Evolutionary conservation across 441 rosid genomes (phyloP), one percentile per base, ranked within the genome.

Genomic region (Brassica hybrid): DNA sequence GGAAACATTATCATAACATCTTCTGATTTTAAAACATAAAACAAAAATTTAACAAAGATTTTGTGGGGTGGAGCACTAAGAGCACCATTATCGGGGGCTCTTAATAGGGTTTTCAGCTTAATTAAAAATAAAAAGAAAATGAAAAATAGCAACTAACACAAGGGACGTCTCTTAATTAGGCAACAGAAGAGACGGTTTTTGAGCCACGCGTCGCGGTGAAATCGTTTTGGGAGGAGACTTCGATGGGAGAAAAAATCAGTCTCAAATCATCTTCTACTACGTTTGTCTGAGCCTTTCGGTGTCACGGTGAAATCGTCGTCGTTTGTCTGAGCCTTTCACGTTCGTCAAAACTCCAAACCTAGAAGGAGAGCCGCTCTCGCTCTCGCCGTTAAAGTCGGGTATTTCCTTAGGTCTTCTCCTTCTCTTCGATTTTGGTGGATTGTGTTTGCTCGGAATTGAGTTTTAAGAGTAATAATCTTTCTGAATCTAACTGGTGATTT

Each of bases 301-400:
- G 94, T 91, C 7, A 85, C 66, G 87, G 84, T 41, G 97, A 97
- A 11, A 85, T 88, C 74, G 97, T 94, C 74, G 85, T 86, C 52
- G 91, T 91, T 82, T 97, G 98, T 79, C 97, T 94, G 69, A n/a
- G 71, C 72, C 74, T 94, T 92, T 84, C 91, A 94, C 71, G 97
- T 92, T 71, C 94, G 97, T 58, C 81, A 88, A 73, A 94, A 94
- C 73, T 85, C 94, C 74, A 94, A 92, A 80, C 98, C 98, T 30
- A 87, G 83, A 77, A 92, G 91, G 94, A 87, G 98, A 75, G 97
- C 97, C 62, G 93, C 97, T 61, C 93, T 94, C n/a, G 89, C 98
- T 63, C 97, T 94, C 56, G 97, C 91, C 74, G 89, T 92, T 76
- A 89, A 86, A 86, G 95, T 82, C 81, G 98, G 98, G 97, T 94